Base-by-base conservation (phyloP, 176 grass and related monocot genomes). In the Cymbopogon citratus region DNA sequence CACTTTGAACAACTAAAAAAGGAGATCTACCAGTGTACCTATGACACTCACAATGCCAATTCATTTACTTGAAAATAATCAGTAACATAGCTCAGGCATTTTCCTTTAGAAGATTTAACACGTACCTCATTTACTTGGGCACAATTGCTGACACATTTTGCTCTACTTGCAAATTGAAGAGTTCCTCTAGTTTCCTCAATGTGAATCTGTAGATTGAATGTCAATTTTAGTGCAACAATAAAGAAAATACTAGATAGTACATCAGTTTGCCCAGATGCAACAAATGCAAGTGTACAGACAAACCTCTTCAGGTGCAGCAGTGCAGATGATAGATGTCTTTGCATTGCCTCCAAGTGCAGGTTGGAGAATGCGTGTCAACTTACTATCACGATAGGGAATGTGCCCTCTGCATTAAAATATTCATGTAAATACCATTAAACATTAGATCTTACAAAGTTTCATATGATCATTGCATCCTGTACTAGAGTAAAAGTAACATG, bases 351-450 rank as follows among this genome's bases (percentile, higher is more conserved):
- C 96, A 90, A 99, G 96, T 69, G 96, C 92, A 80, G 91, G 71
- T 88, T 99, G 87, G 18, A 95, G 93, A 83, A 99, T 99, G 40
- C 89, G 92, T 57, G 96, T 99, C 70, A 95, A 76, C 52, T 99
- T 99, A 90, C 96, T 99, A 75, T 99, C 96, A 64, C 96, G 96
- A 65, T 99, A 99, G 38, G 96, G 96, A 74, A 99, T 99, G 76
- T 99, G 96, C 34, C 96, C 92, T 83, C 96, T 99, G 75, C 81
- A 91, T 71, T 66, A 88, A 71, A 80, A 88, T 38, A 80, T 33
- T 61, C 66, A 82, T 36, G 3, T 71, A 81, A 71, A 7, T 66
- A 39, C 15, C 15, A 31, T 23, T 19, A 33, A 65, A 57, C 10
- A 8, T 41, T 41, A 5, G 26, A 54, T 23, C 7, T 71, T 81